Base-by-base conservation (phyloP, 495 filamentous ascomycete genomes). In the Penicillium samsonianum region DNA sequence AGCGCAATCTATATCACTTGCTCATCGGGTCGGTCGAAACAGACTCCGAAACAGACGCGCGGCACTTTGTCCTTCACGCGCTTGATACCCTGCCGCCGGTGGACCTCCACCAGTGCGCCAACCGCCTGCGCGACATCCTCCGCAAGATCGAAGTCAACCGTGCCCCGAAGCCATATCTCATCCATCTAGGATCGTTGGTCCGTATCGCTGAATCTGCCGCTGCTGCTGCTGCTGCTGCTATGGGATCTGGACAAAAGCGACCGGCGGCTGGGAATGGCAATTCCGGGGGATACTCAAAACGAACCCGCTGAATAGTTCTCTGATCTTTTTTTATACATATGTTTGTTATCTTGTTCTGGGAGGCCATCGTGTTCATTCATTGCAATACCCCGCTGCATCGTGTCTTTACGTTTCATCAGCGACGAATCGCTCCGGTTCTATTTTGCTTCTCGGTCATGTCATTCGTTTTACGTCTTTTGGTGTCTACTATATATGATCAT, bases 1-100 rank as follows among this genome's bases (percentile, higher is more conserved):
- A 79, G 41, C 78, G 78, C 55, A 83, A 82, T 52, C 63, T 83
- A 9, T 82, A 75, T 54, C 67, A 76, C 33, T 70, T 73, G 55
- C 70, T 83, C 17, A 78, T 83, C 40, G 77, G 78, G 7, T 65
- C 67, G 14, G 59, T 68, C 12, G 71, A 74, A 45, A 58, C 60
- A 28, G 65, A 72, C 38, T 65, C 68, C 37, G 68, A 61, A 20
- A 49, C 62, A 22, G 65, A 67, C 41, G 61, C 53, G 5, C 69
- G 70, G 11, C 68, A 68, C 30, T 81, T 82, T 50, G 67, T 80
- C 16, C 57, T 82, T 23, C 73, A 78, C 61, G 73, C 67, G 14
- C 69, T 82, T 14, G 70, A 71, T 31, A 33, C 65, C 10, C 65
- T 80, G 8, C 65, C 72, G 5, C 58, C 66, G 12, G 52, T 65